Base-by-base conservation (phyloP, 2,329 filamentous ascomycete species). In the Ophiostoma angusticollis region DNA sequence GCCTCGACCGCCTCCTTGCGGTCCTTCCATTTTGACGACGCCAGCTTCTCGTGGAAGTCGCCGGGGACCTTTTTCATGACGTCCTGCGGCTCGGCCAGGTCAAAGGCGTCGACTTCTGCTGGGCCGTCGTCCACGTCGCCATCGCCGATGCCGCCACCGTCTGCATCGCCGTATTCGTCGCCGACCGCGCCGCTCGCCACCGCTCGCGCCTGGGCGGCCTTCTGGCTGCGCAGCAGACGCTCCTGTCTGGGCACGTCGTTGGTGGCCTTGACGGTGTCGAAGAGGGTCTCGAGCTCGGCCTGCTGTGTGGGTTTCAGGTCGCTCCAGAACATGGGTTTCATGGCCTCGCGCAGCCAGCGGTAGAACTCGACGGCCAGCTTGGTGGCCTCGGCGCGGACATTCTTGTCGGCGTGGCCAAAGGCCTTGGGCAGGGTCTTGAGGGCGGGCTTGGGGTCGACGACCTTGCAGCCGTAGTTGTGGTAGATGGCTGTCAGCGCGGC, bases 251-350 rank as follows among this genome's bases (percentile, higher is more conserved):
- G 85, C 1, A 82, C 74, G 47, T 96, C 89, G 33, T 47, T 47
- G 37, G 41, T 39, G 24, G 84, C 73, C 57, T 94, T 95, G 54
- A 95, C 74, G 51, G 84, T 86, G 52, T 96, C 91, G 47, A 98
- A 98, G 35, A 93, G 73, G 28, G 87, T 83, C 54, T 98, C 93
- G 41, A 98, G 64, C 54, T 98, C 93, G 45, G 80, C 77, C 58
- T 98, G 91, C 55, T 98, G 91, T 0, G 93, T 89, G 1, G 89
- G 82, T 58, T 98, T 98, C 45, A 98, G 61, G 43, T 98, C 91
- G 31, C 73, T 77, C 87, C 91, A 98, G 58, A 98, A 96, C 60
- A 96, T 80, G 27, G 89, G 85, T 58, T 98, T 98, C 78, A 98
- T 95, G 9, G 89, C 89, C 47, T 98, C 91, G 49, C 89, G 82